phyloP scores from a whole-genome alignment of 345 rosid genomes.

The Melaleuca alternifolia region DNA sequence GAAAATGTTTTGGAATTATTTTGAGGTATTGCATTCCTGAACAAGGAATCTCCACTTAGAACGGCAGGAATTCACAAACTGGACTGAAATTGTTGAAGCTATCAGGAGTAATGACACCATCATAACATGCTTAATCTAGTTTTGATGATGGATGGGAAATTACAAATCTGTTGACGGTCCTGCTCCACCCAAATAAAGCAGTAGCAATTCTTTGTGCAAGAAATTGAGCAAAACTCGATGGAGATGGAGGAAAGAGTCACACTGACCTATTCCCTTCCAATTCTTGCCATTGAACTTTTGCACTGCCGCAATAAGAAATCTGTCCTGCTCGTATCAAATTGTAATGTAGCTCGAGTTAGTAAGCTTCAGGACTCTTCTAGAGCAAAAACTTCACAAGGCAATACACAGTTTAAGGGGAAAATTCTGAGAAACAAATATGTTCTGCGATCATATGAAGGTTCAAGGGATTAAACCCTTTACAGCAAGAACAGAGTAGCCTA shows the following conservation, averaged over 20 bases:
- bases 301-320: slow-evolving; percentile 15
- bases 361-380: neutral
- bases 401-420: neutral
- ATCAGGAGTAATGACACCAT: neutral
- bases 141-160: neutral
- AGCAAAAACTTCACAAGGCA: neutral
- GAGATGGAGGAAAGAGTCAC: neutral
- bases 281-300: slow-evolving; percentile 22
- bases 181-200: neutral
- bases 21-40: neutral
- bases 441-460: neutral
- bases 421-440: neutral
- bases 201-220: neutral
- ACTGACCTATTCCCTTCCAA: slow-evolving; percentile 43
- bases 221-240: neutral
- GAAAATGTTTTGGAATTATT: neutral
- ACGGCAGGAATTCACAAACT: neutral
- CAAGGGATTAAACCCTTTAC: neutral
- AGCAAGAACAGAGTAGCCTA: neutral
- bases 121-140: neutral
- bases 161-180: neutral
- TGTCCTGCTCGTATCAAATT: slow-evolving; percentile 5
- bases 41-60: neutral
- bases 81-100: neutral
- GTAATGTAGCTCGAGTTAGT: neutral